A percentile compares a stretch with the other conserved stretches of the same genome.
phyloP scores from a whole-genome alignment of 805 yeast species.

The Saccharomyces mikatae region DNA sequence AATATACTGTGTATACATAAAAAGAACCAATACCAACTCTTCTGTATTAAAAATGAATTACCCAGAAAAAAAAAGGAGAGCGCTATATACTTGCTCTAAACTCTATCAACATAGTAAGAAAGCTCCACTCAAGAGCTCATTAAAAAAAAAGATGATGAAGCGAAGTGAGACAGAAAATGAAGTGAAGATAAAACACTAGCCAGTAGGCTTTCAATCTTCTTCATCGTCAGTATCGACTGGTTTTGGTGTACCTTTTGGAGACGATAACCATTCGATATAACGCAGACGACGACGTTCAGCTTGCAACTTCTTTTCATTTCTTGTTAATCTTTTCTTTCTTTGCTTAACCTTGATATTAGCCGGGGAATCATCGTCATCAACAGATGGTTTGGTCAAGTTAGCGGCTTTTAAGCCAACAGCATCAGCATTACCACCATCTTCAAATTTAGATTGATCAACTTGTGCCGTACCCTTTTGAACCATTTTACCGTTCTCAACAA shows the following conservation, averaged over 20 bases:
- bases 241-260: constrained; percentile 97
- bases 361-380: constrained; percentile 77
- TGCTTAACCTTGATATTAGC: constrained; percentile 88
- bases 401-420: constrained; percentile 43
- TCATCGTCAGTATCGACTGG: constrained; percentile 93
- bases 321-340: constrained; percentile 94
- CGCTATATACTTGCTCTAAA: neutral
- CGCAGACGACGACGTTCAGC: constrained; percentile 91
- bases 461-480: constrained; percentile 73
- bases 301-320: constrained; percentile 89
- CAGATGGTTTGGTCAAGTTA: constrained; percentile 38
- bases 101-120: neutral
- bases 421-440: constrained; percentile 56
- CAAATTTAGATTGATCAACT: constrained; percentile 73
- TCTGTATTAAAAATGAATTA: neutral
- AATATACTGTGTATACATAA: neutral
- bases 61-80: neutral
- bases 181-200: neutral
- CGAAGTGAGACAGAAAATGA: neutral
- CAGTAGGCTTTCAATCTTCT: constrained; percentile 18
- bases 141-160: neutral
- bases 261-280: constrained; percentile 86
- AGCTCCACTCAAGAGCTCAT: neutral
- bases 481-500: constrained; percentile 85
- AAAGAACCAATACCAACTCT: neutral